Base-by-base conservation (phyloP, 2,329 filamentous ascomycete genomes). In the Sporothrix euskadiensis region DNA sequence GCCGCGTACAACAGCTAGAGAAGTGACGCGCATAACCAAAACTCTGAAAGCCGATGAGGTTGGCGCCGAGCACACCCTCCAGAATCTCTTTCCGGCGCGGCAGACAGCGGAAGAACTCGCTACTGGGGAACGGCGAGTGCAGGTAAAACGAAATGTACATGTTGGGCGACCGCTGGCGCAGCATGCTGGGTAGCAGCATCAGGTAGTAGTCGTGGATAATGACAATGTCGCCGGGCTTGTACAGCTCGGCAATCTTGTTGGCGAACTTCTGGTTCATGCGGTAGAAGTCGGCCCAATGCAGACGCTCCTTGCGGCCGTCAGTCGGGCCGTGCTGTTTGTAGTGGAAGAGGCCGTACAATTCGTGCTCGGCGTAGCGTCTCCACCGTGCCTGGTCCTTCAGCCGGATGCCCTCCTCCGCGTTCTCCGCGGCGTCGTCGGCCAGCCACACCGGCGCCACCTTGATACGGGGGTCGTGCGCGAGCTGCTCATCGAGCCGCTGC, bases 21-120 rank as follows among this genome's bases (percentile, higher is more conserved):
- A 98, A 98, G 81, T 98, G 95, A 32, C 94, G 90, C 16, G 94
- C 95, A 82, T 97, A 98, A 81, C 94, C 96, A 84, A 94, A 96
- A 8, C 94, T 96, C 82, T 98, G 95, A 84, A 98, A 98, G 0
- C 94, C 94, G 75, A 98, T 89, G 84, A 98, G 90, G 81, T 98
- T 98, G 73, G 95, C 89, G 22, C 95, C 94, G 57, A 98, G 86
- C 65, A 97, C 90, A 68, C 96, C 96, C 77, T 96, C 94, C 16
- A 98, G 85, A 12, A 98, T 87, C 80, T 98, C 94, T 82, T 97
- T 97, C 77, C 95, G 89, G 76, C 93, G 90, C 52, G 93, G 92
- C 73, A 98, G 85, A 81, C 94, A 97, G 66, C 94, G 90, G 80
- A 98, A 89, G 80, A 97, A 98, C 82, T 98, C 96, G 85, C 93